Conservation (phyloP, 192 early-diverging fungal genomes). For the Podila verticillata region DNA sequence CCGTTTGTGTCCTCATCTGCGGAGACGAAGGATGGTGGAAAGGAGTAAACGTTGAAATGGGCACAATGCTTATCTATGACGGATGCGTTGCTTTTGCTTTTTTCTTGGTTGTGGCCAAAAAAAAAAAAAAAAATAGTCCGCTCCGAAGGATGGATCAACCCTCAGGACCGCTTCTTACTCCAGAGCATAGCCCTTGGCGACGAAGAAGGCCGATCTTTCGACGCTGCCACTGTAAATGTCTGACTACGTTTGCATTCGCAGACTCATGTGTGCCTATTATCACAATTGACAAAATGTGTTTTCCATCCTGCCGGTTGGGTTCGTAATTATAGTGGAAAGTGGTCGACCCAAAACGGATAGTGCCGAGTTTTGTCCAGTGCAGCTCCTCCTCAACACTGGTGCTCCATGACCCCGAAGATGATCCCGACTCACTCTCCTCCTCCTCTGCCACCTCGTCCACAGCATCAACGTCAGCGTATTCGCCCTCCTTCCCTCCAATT, state of each 20-base stretch:
- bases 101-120: too few relatives aligned
- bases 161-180: constrained; percentile 52
- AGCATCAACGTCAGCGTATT: background rate
- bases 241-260: background rate
- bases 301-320: background rate
- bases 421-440: constrained; percentile 19
- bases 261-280: background rate
- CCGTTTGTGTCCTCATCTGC: background rate
- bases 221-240: constrained; percentile 16
- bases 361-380: constrained; percentile 23
- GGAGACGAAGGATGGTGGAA: background rate
- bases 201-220: constrained; percentile 13
- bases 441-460: constrained; percentile 14
- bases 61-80: constrained; percentile 1
- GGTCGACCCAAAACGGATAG: constrained; percentile 18
- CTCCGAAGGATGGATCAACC: constrained; percentile 48
- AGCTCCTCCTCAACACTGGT: constrained; percentile 13
- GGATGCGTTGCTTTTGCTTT: background rate
- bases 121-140: constrained; percentile 36
- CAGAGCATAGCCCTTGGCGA: constrained; percentile 37
- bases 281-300: background rate
- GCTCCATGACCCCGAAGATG: constrained; percentile 27
- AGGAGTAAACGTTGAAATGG: background rate
- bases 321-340: constrained; percentile 23
- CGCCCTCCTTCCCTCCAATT: background rate